Evolutionary conservation across 2,329 filamentous ascomycete species (phyloP).

Genomic region (Rhytidhysteron rufulum): DNA sequence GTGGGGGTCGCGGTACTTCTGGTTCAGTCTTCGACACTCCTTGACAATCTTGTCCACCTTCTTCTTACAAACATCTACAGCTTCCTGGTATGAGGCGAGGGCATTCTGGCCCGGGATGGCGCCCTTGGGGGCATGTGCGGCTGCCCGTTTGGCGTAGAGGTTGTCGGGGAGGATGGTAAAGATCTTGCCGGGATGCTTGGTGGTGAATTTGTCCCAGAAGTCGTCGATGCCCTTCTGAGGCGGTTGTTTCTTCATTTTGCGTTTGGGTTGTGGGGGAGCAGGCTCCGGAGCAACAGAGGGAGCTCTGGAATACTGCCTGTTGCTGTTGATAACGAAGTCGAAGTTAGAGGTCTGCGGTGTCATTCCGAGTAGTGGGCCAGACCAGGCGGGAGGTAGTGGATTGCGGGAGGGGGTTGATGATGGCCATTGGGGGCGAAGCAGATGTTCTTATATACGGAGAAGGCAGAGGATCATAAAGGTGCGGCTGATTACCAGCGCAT

Average conservation of each 20-base stretch:
- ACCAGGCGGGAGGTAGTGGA: constrained; percentile 3
- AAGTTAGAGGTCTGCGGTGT: constrained; percentile 31
- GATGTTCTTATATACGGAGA: neutral
- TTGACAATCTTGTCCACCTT: constrained; percentile 56
- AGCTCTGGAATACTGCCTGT: constrained; percentile 10
- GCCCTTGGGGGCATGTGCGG: constrained; percentile 52
- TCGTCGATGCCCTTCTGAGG: constrained; percentile 67
- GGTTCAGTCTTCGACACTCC: constrained; percentile 71
- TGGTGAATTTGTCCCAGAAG: constrained; percentile 68
- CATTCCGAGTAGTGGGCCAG: constrained; percentile 24
- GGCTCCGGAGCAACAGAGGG: constrained; percentile 33
- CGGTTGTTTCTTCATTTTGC: constrained; percentile 45
- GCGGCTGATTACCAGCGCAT: no score
- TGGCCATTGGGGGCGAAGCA: neutral
- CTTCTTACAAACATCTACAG: constrained; percentile 62
- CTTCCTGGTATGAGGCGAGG: constrained; percentile 68
- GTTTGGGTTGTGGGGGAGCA: constrained; percentile 16
- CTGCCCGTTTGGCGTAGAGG: constrained; percentile 58
- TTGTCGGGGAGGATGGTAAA: constrained; percentile 69
- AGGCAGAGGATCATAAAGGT: neutral
- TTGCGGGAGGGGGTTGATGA: neutral
- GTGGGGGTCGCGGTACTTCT: constrained; percentile 81
- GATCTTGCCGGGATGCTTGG: constrained; percentile 68
- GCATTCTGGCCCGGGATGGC: constrained; percentile 59
- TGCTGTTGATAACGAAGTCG: constrained; percentile 34